Percentiles rank a stretch among this genome's conserved stretches.
phyloP scores from a whole-genome alignment of 2,329 filamentous ascomycete species.

The Cercospora sojina region DNA sequence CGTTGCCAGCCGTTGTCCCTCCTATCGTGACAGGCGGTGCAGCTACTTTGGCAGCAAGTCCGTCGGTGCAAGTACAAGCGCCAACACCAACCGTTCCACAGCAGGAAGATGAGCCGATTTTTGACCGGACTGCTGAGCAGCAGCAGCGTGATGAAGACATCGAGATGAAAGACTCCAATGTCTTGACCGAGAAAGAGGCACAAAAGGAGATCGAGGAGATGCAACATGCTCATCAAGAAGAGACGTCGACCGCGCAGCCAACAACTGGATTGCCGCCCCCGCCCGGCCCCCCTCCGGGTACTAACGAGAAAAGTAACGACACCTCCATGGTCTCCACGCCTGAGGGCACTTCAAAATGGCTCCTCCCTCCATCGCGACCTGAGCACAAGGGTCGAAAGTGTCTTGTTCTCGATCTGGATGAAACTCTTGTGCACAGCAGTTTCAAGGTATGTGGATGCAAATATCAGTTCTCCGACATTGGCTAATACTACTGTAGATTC shows the following conservation, averaged over 20 bases:
- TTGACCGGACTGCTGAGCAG: slow-evolving; percentile 52
- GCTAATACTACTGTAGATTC: slow-evolving; percentile 61
- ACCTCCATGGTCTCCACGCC: slow-evolving; percentile 41
- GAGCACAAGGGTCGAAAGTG: slow-evolving; percentile 88
- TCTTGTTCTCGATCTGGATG: slow-evolving; percentile 89
- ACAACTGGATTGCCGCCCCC: slow-evolving; percentile 53
- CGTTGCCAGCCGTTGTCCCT: background rate
- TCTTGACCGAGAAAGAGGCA: slow-evolving; percentile 54
- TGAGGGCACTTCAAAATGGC: slow-evolving; percentile 60
- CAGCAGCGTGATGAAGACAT: slow-evolving; percentile 55
- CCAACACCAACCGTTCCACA: slow-evolving; percentile 47
- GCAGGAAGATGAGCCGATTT: slow-evolving; percentile 43
- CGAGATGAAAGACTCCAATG: slow-evolving; percentile 57
- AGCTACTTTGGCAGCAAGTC: slow-evolving; percentile 34
- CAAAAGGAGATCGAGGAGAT: slow-evolving; percentile 28
- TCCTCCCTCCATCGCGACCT: slow-evolving; percentile 78
- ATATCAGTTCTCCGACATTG: background rate
- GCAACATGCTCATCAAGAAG: slow-evolving; percentile 18
- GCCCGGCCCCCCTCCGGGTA: slow-evolving; percentile 47
- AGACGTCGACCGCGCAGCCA: slow-evolving; percentile 10
- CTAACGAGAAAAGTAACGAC: slow-evolving; percentile 30
- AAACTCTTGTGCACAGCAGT: slow-evolving; percentile 96
- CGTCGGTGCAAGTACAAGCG: slow-evolving; percentile 41
- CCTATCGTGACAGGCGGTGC: slow-evolving; percentile 7
- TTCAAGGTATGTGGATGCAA: slow-evolving; percentile 73